Evolutionary conservation across 2,329 filamentous ascomycete species (phyloP), one percentile per base, ranked within the genome.

Genomic region (Alternaria triticimaculans): DNA sequence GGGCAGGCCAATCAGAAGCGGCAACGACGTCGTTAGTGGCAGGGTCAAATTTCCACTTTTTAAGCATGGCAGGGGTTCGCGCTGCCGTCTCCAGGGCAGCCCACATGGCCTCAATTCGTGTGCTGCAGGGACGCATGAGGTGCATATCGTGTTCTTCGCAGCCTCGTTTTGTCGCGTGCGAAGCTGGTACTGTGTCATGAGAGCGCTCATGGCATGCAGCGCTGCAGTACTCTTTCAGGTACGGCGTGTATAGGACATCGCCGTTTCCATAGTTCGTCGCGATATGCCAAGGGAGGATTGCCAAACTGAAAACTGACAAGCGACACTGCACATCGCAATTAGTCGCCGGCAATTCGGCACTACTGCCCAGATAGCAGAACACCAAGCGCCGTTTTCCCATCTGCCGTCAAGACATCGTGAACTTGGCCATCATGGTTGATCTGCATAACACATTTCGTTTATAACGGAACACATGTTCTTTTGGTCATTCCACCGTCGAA

Each of bases 21-120:
- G 15, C 30, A 28, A 33, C 48, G 33, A 37, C n/a, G 20, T 44
- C 23, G 49, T 26, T 59, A 65, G 64, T 48, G 57, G 23, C 45
- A 56, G 54, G 50, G 62, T 64, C 69, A 69, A 63, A 76, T 77
- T 78, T 77, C 76, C 75, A 75, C 74, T 76, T 74, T 76, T 72
- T 75, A 76, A 73, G 69, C 72, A 71, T 61, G 56, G 59, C 67
- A 67, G 64, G 60, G 70, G 55, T 69, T 65, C 55, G 53, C 58
- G 64, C 61, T 61, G 28, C 49, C 58, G 65, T 68, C 62, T 63
- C 63, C 65, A 63, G 55, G 58, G 63, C 62, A 67, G 61, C 62
- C 55, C 59, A 62, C 64, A 56, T 53, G 30, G 62, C 26, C 48
- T 58, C 50, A 59, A 44, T 14, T 18, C 28, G 41, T 15, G 37